Base-by-base conservation (phyloP, 441 rosid genomes). In the Euphorbia corollata region DNA sequence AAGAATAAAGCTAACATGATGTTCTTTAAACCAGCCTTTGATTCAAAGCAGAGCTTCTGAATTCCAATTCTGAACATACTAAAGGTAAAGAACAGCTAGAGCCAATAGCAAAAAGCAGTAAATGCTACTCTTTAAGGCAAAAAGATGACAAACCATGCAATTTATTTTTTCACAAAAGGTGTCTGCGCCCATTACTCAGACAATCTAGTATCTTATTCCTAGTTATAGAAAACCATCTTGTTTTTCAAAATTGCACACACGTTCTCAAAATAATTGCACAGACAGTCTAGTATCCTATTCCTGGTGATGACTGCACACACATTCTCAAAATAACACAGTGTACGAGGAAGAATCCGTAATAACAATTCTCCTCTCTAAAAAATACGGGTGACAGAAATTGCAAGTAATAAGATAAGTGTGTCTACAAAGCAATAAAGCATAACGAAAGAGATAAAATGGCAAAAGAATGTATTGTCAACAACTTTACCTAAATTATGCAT, bases 101-200 rank as follows among this genome's bases (percentile, higher is more conserved):
- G 27, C 50, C 6, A 47, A 4, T 61, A 12, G 19, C 65, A 11
- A 47, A 9, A 63, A 55, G 53, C 71, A 53, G 8, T 61, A 61
- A 22, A n/a, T 59, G 68, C 61, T 6, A 69, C 32, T 27, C 32
- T 27, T 27, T 4, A 27, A 27, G 32, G 32, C 32, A 27, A 27
- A 27, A 27, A 27, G 4, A 27, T 4, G 32, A 27, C 32, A 27
- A 27, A 27, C 32, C 32, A 27, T 1, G 32, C 4, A 1, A 27
- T 27, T 67, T 50, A 45, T 32, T 36, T n/a, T 45, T 23, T 56
- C 54, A 50, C 64, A 48, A 76, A 57, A 53, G 48, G 74, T 70
- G 68, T 73, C 55, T 54, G 65, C 55, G 68, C 67, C 67, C 55
- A 32, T 64, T 67, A 55, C 47, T 53, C 70, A 47, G 68, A 64